These are phyloP conservation scores for Fomitopsis palustris DNA, from an alignment of 1,284 basidiomycete genomes.

Conservation along the genomic window DNA sequence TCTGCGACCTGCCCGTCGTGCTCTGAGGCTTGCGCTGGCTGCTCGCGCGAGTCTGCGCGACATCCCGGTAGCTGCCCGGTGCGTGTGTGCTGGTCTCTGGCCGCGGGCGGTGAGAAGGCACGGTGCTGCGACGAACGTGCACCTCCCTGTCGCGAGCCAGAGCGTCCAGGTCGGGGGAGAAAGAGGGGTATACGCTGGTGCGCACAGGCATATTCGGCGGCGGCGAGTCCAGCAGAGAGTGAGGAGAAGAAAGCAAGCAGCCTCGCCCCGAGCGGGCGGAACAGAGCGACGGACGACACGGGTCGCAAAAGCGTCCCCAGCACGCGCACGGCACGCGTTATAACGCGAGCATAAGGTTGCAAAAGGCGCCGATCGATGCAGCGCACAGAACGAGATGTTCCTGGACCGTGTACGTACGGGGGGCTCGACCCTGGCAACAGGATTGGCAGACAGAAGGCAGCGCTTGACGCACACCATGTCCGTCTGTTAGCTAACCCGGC, in stretches of 20 bases:
- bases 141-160: neutral
- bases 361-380: slow-evolving; percentile 1
- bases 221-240: neutral
- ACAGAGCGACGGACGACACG: neutral
- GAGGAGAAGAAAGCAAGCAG: neutral
- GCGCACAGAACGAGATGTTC: neutral
- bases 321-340: slow-evolving; percentile 1
- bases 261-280: neutral
- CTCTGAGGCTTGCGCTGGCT: neutral
- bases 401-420: neutral
- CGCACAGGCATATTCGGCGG: neutral
- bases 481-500: neutral
- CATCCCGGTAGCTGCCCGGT: neutral
- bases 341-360: neutral
- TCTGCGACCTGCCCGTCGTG: neutral
- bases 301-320: neutral
- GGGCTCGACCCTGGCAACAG: neutral
- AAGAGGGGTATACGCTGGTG: slow-evolving; percentile 6
- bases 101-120: neutral
- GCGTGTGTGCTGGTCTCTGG: neutral
- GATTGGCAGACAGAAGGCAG: neutral
- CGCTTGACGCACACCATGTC: neutral
- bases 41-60: neutral
- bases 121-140: neutral
- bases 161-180: neutral